Base-by-base conservation (phyloP, 23 red algal species). In the Chondrus crispus region DNA sequence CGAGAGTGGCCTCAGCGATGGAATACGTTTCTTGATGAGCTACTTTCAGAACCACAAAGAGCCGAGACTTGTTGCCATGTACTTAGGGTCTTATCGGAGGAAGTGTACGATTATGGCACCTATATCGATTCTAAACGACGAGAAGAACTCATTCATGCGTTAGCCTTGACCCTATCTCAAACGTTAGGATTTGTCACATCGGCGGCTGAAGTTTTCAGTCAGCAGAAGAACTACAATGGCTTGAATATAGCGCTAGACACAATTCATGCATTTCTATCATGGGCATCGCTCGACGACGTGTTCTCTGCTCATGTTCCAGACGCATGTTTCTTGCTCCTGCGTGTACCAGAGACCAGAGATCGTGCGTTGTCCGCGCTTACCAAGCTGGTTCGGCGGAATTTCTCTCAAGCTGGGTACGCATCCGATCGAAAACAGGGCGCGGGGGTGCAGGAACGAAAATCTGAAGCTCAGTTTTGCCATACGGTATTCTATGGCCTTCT, bases 1-100 rank as follows among this genome's bases (percentile, higher is more conserved):
- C 87, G 87, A 0, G 87, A 90, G 43, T 90, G 87, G 87, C 87
- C 87, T n/a, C 87, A 90, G 22, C 49, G 87, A 12, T 90, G 72
- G 40, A 45, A 19, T 20, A 49, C 18, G 18, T 90, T 90, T 78
- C 46, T 90, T 40, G 39, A 69, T 37, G 72, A 90, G 32, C 43
- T 77, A 38, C 44, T 77, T 22, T 49, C 73, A 26, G 54, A 75
- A 20, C 50, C 87, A 33, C 78, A 63, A 49, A 45, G 62, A 20
- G 52, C 87, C 3, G 35, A 68, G 38, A 79, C 73, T 64, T 64
- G 44, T 28, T 90, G 87, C 68, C 53, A 38, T 38, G 52, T 90
- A 41, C 43, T 90, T 11, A 22, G 50, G 38, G 41, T 74, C 60
- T 13, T 90, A 9, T 90, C 87, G 8, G 87, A 90, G 55, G 87